Conservation (phyloP, 352 stramenopile species). For the Globisporangium polare region DNA sequence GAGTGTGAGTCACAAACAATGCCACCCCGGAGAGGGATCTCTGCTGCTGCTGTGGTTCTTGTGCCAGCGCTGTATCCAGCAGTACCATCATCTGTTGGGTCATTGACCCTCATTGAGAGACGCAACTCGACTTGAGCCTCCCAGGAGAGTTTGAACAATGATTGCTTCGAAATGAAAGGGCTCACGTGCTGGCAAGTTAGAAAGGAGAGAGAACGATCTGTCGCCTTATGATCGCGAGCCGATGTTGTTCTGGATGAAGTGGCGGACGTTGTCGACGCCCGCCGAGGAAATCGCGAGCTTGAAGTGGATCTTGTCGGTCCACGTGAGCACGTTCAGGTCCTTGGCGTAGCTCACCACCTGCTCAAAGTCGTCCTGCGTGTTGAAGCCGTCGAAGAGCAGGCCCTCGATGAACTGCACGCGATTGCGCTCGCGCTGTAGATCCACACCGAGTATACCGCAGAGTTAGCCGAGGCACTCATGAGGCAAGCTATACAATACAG, state of each 20-base stretch:
- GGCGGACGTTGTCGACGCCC: slow-evolving; percentile 63
- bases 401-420: slow-evolving; percentile 80
- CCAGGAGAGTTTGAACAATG: too few relatives aligned
- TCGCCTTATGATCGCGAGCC: slow-evolving; percentile 8
- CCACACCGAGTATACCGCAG: neutral
- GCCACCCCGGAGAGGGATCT: too few relatives aligned
- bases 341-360: slow-evolving; percentile 64
- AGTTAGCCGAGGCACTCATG: neutral
- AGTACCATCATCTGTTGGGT: too few relatives aligned
- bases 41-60: too few relatives aligned
- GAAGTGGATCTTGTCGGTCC: slow-evolving; percentile 78
- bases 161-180: neutral
- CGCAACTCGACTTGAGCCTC: too few relatives aligned
- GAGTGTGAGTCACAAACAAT: too few relatives aligned
- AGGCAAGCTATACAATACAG: neutral
- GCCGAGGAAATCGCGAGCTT: slow-evolving; percentile 59
- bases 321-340: slow-evolving; percentile 73
- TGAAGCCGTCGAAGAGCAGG: slow-evolving; percentile 86
- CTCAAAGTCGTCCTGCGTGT: slow-evolving; percentile 82
- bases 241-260: slow-evolving; percentile 65
- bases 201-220: neutral
- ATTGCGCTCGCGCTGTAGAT: slow-evolving; percentile 68
- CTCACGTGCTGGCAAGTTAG: neutral
- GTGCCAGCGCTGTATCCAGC: too few relatives aligned
- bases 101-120: too few relatives aligned